Base-by-base conservation (phyloP, 305 asterid genomes). In the Fraxinus greggii region DNA sequence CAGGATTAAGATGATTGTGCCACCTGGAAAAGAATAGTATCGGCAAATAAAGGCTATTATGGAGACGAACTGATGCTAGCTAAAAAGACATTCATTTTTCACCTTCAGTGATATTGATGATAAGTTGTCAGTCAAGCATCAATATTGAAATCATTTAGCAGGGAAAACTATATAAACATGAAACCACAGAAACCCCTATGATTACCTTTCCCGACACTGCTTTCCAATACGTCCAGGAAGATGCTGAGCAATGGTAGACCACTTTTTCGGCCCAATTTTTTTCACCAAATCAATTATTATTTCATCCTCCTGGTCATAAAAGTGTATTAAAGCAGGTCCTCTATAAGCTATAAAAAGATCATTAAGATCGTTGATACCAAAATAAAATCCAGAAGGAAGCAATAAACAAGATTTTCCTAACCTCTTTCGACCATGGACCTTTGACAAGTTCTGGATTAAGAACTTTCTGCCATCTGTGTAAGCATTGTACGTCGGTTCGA, bases 381-480 rank as follows among this genome's bases (percentile, higher is more conserved):
- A 63, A 63, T 63, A 81, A 78, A 74, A 74, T 73, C 72, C 19
- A 51, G 65, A 74, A 59, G 23, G 69, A 81, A 78, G 81, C 73
- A 59, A 59, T 29, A 69, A 33, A 85, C 72, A 84, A 80, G 79
- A 65, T 80, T 76, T 21, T 51, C 12, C 93, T 73, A 80, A 97
- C 98, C 97, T 97, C 97, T 92, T 93, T 97, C 29, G 99, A 91
- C 99, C 99, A 97, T 74, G 99, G 99, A 86, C 99, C 99, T 91
- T 97, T 97, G 77, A 97, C 97, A 84, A 97, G 99, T 63, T 97
- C 98, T 19, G 98, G 99, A 89, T 97, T 95, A 77, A 97, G 97
- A 90, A 97, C 98, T 89, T 97, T 97, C 90, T 95, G 99, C 99
- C 99, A 97, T 90, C 99, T 89, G 86, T 97, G 99, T 76, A 97